Conservation (phyloP, 129 eudicot genomes). For the Pulicaria dysenterica region DNA sequence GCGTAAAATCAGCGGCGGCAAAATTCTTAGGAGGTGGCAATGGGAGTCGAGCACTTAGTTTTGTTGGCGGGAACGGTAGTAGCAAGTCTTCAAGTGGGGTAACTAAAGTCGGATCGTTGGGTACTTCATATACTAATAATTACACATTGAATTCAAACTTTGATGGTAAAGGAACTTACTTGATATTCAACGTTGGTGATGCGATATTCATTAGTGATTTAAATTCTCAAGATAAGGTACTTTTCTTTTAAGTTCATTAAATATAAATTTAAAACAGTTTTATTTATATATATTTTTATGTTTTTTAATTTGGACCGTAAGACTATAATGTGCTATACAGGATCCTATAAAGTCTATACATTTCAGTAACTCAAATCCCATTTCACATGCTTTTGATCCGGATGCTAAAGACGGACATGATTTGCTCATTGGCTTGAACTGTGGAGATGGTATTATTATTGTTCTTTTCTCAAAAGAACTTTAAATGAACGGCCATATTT, state of each 20-base stretch:
- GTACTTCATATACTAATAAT: constrained; percentile 62
- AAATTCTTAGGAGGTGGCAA: constrained; percentile 78
- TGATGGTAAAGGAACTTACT: constrained; percentile 90
- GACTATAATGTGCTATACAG: constrained; percentile 48
- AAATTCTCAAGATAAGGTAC: constrained; percentile 95
- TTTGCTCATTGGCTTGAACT: constrained; percentile 81
- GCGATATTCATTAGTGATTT: constrained; percentile 81
- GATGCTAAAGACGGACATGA: constrained; percentile 99
- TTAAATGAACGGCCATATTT: neutral
- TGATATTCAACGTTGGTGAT: constrained; percentile 91
- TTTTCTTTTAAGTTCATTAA: constrained; percentile 3
- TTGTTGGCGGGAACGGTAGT: constrained; percentile 88
- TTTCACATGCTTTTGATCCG: constrained; percentile 88
- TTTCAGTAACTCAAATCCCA: constrained; percentile 88
- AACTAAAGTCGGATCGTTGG: constrained; percentile 60
- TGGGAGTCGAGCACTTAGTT: constrained; percentile 81
- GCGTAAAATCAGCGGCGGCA: constrained; percentile 93
- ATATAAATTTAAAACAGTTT: neutral
- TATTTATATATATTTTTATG: neutral
- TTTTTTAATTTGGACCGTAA: constrained; percentile 22
- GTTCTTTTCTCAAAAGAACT: neutral
- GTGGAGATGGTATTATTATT: constrained; percentile 82
- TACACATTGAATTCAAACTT: constrained; percentile 53
- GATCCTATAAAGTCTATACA: constrained; percentile 91
- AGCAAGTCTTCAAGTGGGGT: constrained; percentile 58